phyloP scores from a whole-genome alignment of 768 basidiomycete genomes.

The Daedalea quercina region DNA sequence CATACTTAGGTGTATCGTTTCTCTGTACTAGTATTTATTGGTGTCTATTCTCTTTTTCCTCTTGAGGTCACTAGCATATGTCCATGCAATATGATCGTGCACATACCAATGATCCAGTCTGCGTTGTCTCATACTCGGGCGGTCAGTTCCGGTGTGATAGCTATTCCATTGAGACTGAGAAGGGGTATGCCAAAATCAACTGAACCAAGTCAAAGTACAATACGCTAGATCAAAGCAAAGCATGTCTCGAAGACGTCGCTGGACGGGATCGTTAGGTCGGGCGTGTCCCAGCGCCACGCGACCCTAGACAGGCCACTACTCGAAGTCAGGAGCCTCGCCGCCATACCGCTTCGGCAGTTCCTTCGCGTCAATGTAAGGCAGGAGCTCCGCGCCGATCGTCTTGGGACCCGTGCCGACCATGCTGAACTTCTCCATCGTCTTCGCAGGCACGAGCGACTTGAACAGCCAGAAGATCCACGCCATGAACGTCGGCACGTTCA shows the following conservation, averaged over 20 bases:
- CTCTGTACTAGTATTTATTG: conserved; percentile 10
- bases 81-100: not conserved
- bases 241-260: too few species aligned
- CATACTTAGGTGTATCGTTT: not conserved
- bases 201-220: too few species aligned
- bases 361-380: conserved; percentile 45
- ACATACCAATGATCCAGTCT: too few species aligned
- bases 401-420: conserved; percentile 64
- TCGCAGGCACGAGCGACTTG: conserved; percentile 64
- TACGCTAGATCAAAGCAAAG: too few species aligned
- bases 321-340: conserved; percentile 50
- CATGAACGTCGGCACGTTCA: conserved; percentile 72
- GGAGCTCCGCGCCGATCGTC: conserved; percentile 52
- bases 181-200: not conserved
- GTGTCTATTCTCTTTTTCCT: conserved; percentile 13
- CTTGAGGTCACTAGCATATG: not conserved
- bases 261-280: too few species aligned
- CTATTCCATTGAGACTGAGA: not conserved
- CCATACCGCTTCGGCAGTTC: conserved; percentile 70
- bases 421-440: conserved; percentile 76
- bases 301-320: not conserved
- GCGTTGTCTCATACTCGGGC: too few species aligned
- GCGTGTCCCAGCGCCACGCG: too few species aligned
- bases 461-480: conserved; percentile 84
- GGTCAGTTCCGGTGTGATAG: too few species aligned